Evolutionary conservation across 2,329 filamentous ascomycete species (phyloP), one percentile per base, ranked within the genome.

Genomic region (Chaetomiaceae sp.): DNA sequence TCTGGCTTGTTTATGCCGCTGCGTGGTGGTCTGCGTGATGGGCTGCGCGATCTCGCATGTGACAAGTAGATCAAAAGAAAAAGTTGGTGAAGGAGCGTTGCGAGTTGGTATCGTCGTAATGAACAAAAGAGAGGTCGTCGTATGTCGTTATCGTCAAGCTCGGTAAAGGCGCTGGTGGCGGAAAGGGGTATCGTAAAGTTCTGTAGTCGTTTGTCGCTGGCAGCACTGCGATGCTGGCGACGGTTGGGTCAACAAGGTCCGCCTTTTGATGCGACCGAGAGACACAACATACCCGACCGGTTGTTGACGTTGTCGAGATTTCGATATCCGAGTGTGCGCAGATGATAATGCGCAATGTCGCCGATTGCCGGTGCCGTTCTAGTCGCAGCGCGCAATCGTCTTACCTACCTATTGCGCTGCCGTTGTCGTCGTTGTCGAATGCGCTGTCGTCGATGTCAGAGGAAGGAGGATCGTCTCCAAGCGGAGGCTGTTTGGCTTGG

Each of bases 1-100:
- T 83, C 54, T 59, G 54, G 56, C 16, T 43, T 47, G 53, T 54
- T 55, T 56, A 58, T 33, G 42, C 48, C 27, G 53, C 42, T 54
- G 34, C 48, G 53, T 37, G 46, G 27, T 49, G 40, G 9, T 50
- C 42, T 54, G 34, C 48, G 53, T 37, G 46, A 27, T 49, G 40
- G 9, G 34, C 34, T 37, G 50, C 45, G 57, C 51, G 46, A 48
- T 47, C 32, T 53, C 45, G 58, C 60, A 62, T 62, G 54, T 58
- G 56, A 52, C 32, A 48, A 20, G 38, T 25, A 48, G 13, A 40
- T 38, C 38, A 16, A n/a, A 18, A 53, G 47, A n/a, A 36, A 43
- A 50, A 46, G 18, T 21, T n/a, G 30, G 3, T n/a, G 37, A 37
- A 48, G 48, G 36, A 48, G 38, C 42, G 54, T 46, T 45, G 51